Evolutionary conservation across 2,329 filamentous ascomycete genomes (phyloP).

Genomic region (Mollisiaceae sp.): DNA sequence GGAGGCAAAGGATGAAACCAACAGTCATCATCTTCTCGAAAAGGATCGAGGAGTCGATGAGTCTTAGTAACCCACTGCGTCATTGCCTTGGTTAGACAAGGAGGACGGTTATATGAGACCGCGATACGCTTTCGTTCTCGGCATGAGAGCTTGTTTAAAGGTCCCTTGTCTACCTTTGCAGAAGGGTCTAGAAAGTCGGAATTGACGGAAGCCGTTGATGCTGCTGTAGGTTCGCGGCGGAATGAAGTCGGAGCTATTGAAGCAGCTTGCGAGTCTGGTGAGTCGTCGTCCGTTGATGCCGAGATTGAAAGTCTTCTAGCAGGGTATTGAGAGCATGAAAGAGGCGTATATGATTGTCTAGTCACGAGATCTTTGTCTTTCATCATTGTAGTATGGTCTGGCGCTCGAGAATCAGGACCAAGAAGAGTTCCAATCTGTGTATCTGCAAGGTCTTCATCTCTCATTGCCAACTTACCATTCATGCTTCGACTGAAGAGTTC

Average conservation of each 20-base stretch:
- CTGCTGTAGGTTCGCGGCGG: neutral
- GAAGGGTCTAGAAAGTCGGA: neutral
- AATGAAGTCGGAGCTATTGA: conserved; percentile 1
- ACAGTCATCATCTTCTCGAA: conserved; percentile 32
- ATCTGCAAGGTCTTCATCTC: conserved; percentile 3
- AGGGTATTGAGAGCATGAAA: neutral
- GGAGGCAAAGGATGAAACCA: conserved; percentile 38
- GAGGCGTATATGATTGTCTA: neutral
- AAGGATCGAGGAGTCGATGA: conserved; percentile 30
- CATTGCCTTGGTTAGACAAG: conserved; percentile 29
- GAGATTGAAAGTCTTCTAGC: neutral
- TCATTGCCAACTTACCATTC: neutral
- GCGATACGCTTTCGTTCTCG: conserved; percentile 31
- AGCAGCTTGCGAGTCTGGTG: neutral
- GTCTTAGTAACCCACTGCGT: conserved; percentile 29
- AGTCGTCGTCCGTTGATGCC: neutral
- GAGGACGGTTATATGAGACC: conserved; percentile 22
- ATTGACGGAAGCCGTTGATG: neutral
- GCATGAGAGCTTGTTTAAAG: conserved; percentile 21
- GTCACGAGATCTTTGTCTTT: neutral
- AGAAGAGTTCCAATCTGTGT: neutral
- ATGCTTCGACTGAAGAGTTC: too few species aligned
- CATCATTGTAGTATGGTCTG: neutral
- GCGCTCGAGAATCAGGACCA: neutral
- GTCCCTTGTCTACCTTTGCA: neutral